A percentile compares a stretch with the other conserved stretches of the same genome.
phyloP scores from a whole-genome alignment of 805 yeast species.

The Wickerhamomyces ciferrii region DNA sequence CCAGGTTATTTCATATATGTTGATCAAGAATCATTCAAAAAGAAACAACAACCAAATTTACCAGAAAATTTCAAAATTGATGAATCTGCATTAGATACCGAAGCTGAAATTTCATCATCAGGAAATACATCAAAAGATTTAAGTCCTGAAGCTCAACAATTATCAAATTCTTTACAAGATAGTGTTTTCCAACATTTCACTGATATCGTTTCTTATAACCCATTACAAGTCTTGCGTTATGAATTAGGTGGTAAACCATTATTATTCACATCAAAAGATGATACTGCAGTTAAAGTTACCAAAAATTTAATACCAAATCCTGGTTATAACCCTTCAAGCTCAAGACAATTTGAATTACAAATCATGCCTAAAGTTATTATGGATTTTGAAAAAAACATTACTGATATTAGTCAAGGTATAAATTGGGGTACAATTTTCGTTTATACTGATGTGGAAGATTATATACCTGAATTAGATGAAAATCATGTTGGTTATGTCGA shows the following conservation, averaged over 20 bases:
- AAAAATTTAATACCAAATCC: conserved; percentile 48
- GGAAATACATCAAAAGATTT: conserved; percentile 13
- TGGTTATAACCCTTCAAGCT: conserved; percentile 52
- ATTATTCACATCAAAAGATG: conserved; percentile 57
- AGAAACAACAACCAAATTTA: conserved; percentile 32
- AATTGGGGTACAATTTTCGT: conserved; percentile 96
- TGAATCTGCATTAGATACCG: conserved; percentile 39
- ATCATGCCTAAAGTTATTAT: conserved; percentile 91
- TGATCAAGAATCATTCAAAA: conserved; percentile 63
- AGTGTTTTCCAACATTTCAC: conserved; percentile 75
- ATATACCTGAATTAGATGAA: conserved; percentile 48
- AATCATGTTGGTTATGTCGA: conserved; percentile 74
- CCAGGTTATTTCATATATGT: conserved; percentile 68
- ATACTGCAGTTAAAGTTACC: conserved; percentile 38
- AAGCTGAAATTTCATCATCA: conserved; percentile 26
- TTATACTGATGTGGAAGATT: conserved; percentile 70
- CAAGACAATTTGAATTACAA: conserved; percentile 76
- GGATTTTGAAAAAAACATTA: conserved; percentile 57
- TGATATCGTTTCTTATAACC: conserved; percentile 71
- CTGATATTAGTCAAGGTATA: conserved; percentile 65
- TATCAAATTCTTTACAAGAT: conserved; percentile 49
- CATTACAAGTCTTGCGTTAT: conserved; percentile 82
- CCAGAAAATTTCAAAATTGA: conserved; percentile 55
- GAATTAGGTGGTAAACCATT: conserved; percentile 77
- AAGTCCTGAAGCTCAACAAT: conserved; percentile 40